phyloP scores from a whole-genome alignment of 2,329 filamentous ascomycete species.

The Aspergillus sp. region DNA sequence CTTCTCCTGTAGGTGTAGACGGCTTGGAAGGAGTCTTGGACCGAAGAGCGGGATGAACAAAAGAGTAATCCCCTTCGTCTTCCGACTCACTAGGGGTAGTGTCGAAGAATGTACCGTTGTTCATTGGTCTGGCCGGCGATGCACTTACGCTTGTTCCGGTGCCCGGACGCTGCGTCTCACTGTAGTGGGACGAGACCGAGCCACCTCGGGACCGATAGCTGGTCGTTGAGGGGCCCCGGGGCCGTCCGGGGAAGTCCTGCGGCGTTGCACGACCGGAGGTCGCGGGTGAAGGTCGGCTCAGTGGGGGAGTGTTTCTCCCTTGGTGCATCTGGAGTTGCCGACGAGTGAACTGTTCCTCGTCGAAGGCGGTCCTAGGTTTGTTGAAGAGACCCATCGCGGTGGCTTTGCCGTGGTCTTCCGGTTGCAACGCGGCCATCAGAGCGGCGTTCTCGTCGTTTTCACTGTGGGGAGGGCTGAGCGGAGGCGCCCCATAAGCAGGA shows the following conservation, averaged over 20 bases:
- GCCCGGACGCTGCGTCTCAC: conserved; percentile 25
- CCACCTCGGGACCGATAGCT: conserved; percentile 38
- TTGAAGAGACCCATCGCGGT: conserved; percentile 72
- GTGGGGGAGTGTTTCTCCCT: conserved; percentile 63
- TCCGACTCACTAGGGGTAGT: conserved; percentile 40
- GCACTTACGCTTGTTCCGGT: conserved; percentile 26
- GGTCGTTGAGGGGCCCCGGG: conserved; percentile 36
- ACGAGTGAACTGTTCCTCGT: conserved; percentile 81
- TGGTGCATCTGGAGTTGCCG: conserved; percentile 78
- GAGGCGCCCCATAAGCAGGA: conserved; percentile 48
- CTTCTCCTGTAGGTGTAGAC: conserved; percentile 22
- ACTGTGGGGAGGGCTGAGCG: conserved; percentile 68
- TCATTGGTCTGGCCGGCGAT: conserved; percentile 26
- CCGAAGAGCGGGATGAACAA: conserved; percentile 38
- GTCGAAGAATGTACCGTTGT: conserved; percentile 35
- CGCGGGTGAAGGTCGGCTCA: conserved; percentile 26
- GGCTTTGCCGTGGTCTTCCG: conserved; percentile 76
- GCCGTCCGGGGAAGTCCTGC: conserved; percentile 23
- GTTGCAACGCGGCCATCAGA: conserved; percentile 64
- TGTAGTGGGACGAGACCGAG: conserved; percentile 39
- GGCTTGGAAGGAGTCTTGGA: conserved; percentile 33
- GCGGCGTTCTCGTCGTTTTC: conserved; percentile 67
- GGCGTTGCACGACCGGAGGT: conserved; percentile 20
- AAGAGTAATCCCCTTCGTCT: conserved; percentile 33
- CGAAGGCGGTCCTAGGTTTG: conserved; percentile 72